A percentile compares a stretch with the other conserved stretches of the same genome.
These are phyloP conservation scores for Gaeumannomyces tritici DNA, from an alignment of 2,329 filamentous ascomycete genomes.

Conservation along the genomic window DNA sequence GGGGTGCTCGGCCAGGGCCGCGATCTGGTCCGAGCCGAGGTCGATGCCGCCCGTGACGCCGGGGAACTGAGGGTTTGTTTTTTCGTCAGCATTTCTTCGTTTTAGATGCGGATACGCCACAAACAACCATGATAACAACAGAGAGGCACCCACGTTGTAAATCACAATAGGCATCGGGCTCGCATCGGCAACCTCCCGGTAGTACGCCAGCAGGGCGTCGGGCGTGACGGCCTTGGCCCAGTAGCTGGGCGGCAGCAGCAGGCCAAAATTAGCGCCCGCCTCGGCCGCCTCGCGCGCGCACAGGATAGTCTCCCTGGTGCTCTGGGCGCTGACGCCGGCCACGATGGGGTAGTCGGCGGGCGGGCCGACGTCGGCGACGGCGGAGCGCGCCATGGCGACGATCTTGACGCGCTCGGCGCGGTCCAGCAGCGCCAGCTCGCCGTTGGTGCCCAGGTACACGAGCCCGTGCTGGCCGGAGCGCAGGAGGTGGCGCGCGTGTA, in stretches of 20 bases:
- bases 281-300: slow-evolving; percentile 24
- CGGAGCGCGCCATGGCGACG: slow-evolving; percentile 25
- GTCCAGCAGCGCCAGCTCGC: slow-evolving; percentile 31
- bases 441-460: slow-evolving; percentile 36
- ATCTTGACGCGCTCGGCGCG: slow-evolving; percentile 28
- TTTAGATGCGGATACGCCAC: too few relatives aligned
- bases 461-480: slow-evolving; percentile 33
- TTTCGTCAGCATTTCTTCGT: too few relatives aligned
- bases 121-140: too few relatives aligned
- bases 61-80: slow-evolving; percentile 56
- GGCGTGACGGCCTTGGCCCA: slow-evolving; percentile 25
- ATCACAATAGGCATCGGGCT: slow-evolving; percentile 35
- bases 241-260: slow-evolving; percentile 28
- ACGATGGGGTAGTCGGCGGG: slow-evolving; percentile 27
- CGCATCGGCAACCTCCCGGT: slow-evolving; percentile 24
- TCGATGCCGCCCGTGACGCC: slow-evolving; percentile 46
- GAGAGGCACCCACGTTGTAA: slow-evolving; percentile 60
- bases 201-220: slow-evolving; percentile 23
- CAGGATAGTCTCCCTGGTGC: slow-evolving; percentile 22
- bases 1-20: slow-evolving; percentile 33
- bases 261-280: slow-evolving; percentile 26
- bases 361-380: slow-evolving; percentile 20
- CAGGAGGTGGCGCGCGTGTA: slow-evolving; percentile 29
- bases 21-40: slow-evolving; percentile 45
- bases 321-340: slow-evolving; percentile 31